phyloP scores from a whole-genome alignment of 148 eudicot species.

The Polygonum maritimum region DNA sequence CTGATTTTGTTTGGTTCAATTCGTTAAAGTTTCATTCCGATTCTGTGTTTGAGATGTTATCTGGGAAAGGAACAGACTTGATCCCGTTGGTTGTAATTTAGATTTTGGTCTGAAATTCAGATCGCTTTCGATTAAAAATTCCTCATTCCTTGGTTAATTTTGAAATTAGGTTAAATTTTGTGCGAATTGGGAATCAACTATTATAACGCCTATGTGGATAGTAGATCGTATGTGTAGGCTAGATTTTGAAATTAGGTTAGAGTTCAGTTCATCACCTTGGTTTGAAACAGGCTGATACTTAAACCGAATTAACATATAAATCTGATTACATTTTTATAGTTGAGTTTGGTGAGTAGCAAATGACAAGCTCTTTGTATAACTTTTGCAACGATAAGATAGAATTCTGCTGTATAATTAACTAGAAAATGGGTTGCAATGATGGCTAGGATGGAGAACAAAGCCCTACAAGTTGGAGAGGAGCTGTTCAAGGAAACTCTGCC shows the following conservation, averaged over 20 bases:
- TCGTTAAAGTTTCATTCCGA: background rate
- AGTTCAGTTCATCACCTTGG: no score
- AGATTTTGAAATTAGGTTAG: no score
- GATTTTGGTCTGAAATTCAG: no score
- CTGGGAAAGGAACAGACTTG: background rate
- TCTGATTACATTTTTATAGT: background rate
- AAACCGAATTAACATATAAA: background rate
- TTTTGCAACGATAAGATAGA: background rate
- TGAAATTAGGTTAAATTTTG: background rate
- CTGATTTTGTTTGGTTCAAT: background rate
- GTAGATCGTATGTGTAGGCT: no score
- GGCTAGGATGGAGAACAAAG: conserved; percentile 27
- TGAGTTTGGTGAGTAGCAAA: background rate
- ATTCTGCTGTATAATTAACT: background rate
- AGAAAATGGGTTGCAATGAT: background rate
- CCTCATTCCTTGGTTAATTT: background rate
- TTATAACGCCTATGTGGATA: no score
- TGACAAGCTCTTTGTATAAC: background rate
- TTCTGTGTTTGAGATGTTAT: background rate
- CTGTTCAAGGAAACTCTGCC: conserved; percentile 58
- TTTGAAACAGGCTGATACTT: background rate
- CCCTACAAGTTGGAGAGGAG: conserved; percentile 66
- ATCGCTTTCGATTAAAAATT: background rate
- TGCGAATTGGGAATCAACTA: background rate
- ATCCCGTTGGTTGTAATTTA: no score